phyloP scores from a whole-genome alignment of 1,284 basidiomycete genomes.

The Sphagnurus paluster region DNA sequence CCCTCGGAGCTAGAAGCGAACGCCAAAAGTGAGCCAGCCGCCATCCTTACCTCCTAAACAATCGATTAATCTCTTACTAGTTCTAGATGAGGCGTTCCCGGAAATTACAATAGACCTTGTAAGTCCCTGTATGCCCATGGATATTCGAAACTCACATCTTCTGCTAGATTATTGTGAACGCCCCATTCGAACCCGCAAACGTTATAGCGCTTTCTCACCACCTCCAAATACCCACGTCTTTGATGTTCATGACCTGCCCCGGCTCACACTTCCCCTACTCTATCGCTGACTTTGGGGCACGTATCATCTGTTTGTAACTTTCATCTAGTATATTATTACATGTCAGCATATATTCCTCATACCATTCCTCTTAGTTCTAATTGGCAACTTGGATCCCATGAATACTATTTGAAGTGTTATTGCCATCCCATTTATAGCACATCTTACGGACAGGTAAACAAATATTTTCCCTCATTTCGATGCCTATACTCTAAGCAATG shows the following conservation, averaged over 20 bases:
- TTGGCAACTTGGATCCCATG: too few species aligned
- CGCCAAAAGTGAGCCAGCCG: slow-evolving; percentile 47
- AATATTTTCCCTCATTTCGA: too few species aligned
- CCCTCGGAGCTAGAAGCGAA: slow-evolving; percentile 66
- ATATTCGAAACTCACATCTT: background rate
- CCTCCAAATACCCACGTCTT: slow-evolving; percentile 43
- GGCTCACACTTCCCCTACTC: slow-evolving; percentile 39
- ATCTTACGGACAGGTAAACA: too few species aligned
- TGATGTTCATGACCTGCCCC: slow-evolving; percentile 59
- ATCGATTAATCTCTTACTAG: slow-evolving; percentile 26
- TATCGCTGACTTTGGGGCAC: slow-evolving; percentile 48
- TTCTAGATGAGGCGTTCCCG: slow-evolving; percentile 64
- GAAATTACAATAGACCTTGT: slow-evolving; percentile 60
- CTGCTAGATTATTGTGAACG: slow-evolving; percentile 49
- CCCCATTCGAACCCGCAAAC: slow-evolving; percentile 42
- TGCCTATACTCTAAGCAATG: too few species aligned
- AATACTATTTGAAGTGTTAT: too few species aligned
- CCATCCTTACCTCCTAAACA: background rate
- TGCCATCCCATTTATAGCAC: too few species aligned
- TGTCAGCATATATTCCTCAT: too few species aligned
- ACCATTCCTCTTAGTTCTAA: too few species aligned
- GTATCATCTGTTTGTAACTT: slow-evolving; percentile 45
- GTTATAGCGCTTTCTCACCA: slow-evolving; percentile 47
- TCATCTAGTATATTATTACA: background rate
- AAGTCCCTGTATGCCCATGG: slow-evolving; percentile 16